phyloP scores from a whole-genome alignment of 2,329 filamentous ascomycete species.

The Exophiala calicioides region DNA sequence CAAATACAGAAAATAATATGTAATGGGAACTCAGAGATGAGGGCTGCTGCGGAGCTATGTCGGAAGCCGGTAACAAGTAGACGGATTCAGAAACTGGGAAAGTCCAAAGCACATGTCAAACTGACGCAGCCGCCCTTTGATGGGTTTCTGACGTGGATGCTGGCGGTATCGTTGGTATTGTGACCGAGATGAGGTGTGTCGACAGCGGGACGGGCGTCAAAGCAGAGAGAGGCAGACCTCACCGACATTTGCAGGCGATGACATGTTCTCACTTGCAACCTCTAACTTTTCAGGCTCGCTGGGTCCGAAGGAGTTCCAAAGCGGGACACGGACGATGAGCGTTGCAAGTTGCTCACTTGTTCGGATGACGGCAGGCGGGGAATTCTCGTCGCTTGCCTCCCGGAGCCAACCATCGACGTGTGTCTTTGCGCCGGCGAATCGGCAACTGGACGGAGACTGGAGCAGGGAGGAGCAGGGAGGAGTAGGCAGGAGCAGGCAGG shows the following conservation, averaged over 20 bases:
- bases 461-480: too few species aligned
- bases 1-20: constrained; percentile 20
- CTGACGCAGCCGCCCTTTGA: too few species aligned
- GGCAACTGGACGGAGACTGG: too few species aligned
- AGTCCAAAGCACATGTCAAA: constrained; percentile 8
- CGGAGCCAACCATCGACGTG: not conserved
- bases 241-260: constrained; percentile 16
- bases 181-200: not conserved
- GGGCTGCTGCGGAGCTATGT: constrained; percentile 19
- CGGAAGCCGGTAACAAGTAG: too few species aligned
- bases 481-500: too few species aligned
- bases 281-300: not conserved
- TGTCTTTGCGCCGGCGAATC: not conserved
- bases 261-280: too few species aligned
- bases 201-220: too few species aligned
- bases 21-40: constrained; percentile 27
- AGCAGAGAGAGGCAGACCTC: constrained; percentile 6
- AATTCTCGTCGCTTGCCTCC: not conserved
- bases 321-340: too few species aligned
- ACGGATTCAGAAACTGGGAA: constrained; percentile 1
- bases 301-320: not conserved
- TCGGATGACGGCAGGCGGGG: not conserved
- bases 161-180: not conserved
- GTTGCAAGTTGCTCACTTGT: too few species aligned
- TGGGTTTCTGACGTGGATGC: not conserved